These are phyloP conservation scores for Hibiscus mutabilis DNA, from an alignment of 345 rosid species.

Conservation along the genomic window DNA sequence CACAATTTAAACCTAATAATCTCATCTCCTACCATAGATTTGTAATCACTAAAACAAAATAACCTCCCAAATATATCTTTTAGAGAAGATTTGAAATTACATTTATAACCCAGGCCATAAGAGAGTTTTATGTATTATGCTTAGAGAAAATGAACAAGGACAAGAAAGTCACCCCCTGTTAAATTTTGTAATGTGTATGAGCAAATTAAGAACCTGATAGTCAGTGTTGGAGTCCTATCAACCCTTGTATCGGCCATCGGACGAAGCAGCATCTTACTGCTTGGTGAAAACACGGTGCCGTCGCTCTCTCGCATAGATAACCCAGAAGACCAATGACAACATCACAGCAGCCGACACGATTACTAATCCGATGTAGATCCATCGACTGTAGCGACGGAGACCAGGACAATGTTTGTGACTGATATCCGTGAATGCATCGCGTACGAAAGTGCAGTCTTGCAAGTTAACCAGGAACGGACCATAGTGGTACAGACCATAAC, in stretches of 20 bases:
- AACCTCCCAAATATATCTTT: no score
- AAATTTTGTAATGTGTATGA: not conserved
- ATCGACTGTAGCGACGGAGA: constrained; percentile 43
- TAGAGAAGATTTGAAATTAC: not conserved
- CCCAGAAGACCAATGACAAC: constrained; percentile 93
- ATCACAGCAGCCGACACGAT: constrained; percentile 74
- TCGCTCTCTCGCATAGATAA: constrained; percentile 74
- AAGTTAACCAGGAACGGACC: constrained; percentile 78
- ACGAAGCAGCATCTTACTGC: constrained; percentile 28
- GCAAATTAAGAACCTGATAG: not conserved
- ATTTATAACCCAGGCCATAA: no score
- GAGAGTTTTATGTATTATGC: no score
- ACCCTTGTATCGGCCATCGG: constrained; percentile 28
- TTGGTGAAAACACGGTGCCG: constrained; percentile 76
- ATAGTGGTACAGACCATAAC: constrained; percentile 60
- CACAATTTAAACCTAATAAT: no score
- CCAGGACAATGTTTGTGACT: constrained; percentile 50
- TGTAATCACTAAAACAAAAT: no score
- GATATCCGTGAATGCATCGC: constrained; percentile 60
- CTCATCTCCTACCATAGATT: no score
- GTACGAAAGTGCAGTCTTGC: constrained; percentile 69
- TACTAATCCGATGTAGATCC: constrained; percentile 83
- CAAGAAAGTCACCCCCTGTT: no score
- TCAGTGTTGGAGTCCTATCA: constrained; percentile 7
- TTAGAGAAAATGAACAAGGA: no score